Percentiles rank a stretch among this genome's conserved stretches.
Conservation (phyloP, 208 protist genomes). For the Paratrypanosoma confusum region DNA sequence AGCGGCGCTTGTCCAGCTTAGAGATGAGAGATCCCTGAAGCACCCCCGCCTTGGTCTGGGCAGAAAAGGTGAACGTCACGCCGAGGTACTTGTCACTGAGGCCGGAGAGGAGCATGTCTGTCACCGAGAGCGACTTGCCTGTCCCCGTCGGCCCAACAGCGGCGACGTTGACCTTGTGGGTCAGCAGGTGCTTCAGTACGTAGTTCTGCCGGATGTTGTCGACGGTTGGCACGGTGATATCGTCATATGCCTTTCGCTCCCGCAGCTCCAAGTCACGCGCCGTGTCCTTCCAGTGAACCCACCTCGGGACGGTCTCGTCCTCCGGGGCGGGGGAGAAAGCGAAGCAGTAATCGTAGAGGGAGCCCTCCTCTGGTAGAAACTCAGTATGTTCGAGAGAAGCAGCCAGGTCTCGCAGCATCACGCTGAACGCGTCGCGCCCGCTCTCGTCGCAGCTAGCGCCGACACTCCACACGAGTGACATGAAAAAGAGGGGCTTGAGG, state of each 20-base stretch:
- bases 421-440: constrained; percentile 84
- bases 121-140: constrained; percentile 87
- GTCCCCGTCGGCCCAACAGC: constrained; percentile 89
- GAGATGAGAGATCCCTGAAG: constrained; percentile 88
- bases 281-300: constrained; percentile 72
- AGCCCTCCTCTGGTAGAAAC: constrained; percentile 35
- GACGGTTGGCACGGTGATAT: constrained; percentile 91
- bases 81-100: constrained; percentile 72
- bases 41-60: constrained; percentile 84
- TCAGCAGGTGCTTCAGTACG: constrained; percentile 70
- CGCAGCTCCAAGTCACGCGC: constrained; percentile 33
- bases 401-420: constrained; percentile 64
- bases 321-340: constrained; percentile 33
- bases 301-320: constrained; percentile 28
- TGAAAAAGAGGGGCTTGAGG: constrained; percentile 90
- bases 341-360: constrained; percentile 94
- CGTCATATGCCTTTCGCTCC: constrained; percentile 62
- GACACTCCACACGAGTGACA: constrained; percentile 94
- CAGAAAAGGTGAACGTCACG: constrained; percentile 87
- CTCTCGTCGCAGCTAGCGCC: constrained; percentile 89
- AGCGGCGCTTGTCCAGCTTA: constrained; percentile 91
- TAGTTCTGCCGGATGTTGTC: constrained; percentile 89
- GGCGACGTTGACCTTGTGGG: constrained; percentile 70
- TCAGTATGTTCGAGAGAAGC: constrained; percentile 21
- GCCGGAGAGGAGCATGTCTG: constrained; percentile 70